Evolutionary conservation across 116 monocot species (phyloP), one percentile per base, ranked within the genome.

Genomic region (Thalassia testudinum): DNA sequence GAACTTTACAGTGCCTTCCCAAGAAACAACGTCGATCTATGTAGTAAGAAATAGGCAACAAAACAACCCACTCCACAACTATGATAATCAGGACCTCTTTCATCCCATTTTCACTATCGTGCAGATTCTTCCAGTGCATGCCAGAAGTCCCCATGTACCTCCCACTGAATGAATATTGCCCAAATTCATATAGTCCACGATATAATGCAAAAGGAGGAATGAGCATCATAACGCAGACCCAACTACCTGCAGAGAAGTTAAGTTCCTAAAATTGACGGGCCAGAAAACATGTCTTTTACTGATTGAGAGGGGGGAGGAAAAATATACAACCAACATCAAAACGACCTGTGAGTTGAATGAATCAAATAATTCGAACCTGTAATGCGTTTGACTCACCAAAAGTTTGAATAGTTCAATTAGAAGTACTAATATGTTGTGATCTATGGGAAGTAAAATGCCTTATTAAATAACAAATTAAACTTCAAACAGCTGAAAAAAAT

Each of bases 171-270:
- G 84, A 44, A 42, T 84, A 90, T 30, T 80, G 58, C 42, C 58
- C 57, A 43, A 90, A 59, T 49, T 90, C 90, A 55, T 81, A 90
- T 24, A 90, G 22, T 11, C 90, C 84, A 43, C 84, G 77, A 54
- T 65, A 81, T 25, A 90, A 65, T 3, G 85, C 72, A 58, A 90
- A 84, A 37, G 60, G 70, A 22, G 90, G 90, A 67, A 84, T 21
- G 43, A 84, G 42, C 68, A 84, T 80, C 78, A 90, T 62, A 14
- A 70, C 59, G 37, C 60, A 13, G 43, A 89, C 47, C 89, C 83
- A 80, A 27, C 24, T 28, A 64, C 69, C 83, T 79, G 44, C 19
- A 53, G 29, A 62, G 0, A 25, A 27, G 4, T 12, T 12, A 52
- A 60, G 40, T 2, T 56, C 10, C 30, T 34, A 40, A 54, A 15